A percentile compares a stretch with the other conserved stretches of the same genome.
These are phyloP conservation scores for Aspergillus ellipticus DNA, from an alignment of 495 filamentous ascomycete species.

Conservation along the genomic window DNA sequence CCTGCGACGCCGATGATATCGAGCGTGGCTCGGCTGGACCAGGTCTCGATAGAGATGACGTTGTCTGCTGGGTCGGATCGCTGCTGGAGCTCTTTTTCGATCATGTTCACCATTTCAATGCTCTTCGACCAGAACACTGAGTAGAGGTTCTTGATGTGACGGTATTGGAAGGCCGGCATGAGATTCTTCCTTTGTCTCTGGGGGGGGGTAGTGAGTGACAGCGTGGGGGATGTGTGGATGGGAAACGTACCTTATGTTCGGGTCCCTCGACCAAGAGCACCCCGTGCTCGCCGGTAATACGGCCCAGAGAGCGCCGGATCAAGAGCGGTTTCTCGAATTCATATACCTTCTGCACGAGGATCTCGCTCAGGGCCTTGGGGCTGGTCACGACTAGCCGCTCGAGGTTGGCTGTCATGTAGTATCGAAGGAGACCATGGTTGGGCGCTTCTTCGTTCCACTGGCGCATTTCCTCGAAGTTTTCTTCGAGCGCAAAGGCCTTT, in stretches of 20 bases:
- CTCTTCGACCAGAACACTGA: constrained; percentile 79
- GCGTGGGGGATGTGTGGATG: neutral
- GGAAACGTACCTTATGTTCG: constrained; percentile 59
- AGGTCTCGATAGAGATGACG: constrained; percentile 56
- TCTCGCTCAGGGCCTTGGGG: constrained; percentile 63
- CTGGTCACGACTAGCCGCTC: constrained; percentile 66
- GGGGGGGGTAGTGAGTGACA: neutral
- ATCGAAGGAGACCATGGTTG: constrained; percentile 79
- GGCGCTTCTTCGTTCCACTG: constrained; percentile 66
- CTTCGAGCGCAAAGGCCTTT: constrained; percentile 22
- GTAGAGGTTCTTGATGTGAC: constrained; percentile 84
- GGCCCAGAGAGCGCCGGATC: constrained; percentile 53
- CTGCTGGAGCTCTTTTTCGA: constrained; percentile 31
- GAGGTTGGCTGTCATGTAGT: constrained; percentile 59
- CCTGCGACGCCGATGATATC: constrained; percentile 89
- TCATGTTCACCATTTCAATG: constrained; percentile 40
- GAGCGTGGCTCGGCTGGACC: constrained; percentile 70
- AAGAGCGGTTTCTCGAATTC: constrained; percentile 70
- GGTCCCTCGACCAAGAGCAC: constrained; percentile 82
- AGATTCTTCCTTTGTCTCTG: constrained; percentile 67
- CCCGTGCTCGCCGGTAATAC: constrained; percentile 64
- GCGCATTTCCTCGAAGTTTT: constrained; percentile 53
- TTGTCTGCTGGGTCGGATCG: constrained; percentile 25
- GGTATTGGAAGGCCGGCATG: constrained; percentile 79
- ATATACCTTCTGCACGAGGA: constrained; percentile 66